phyloP scores from a whole-genome alignment of 164 flowering plant species.

The Pachysandra terminalis region DNA sequence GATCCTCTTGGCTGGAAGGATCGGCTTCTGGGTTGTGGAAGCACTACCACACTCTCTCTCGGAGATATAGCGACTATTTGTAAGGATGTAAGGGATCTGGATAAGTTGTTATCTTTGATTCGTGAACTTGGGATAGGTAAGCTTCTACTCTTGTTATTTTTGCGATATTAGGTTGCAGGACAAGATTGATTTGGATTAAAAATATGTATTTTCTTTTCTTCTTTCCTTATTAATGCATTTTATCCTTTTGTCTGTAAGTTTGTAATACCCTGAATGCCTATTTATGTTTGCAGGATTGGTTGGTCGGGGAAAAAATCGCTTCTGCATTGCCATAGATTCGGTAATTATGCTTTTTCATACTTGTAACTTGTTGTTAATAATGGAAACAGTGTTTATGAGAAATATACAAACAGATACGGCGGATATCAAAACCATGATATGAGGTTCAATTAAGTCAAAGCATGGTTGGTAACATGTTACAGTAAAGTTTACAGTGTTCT shows the following conservation, averaged over 20 bases:
- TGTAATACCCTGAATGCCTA: conserved; percentile 3
- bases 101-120: conserved; percentile 44
- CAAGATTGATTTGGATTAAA: not conserved
- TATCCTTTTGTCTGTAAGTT: not conserved
- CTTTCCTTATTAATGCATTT: not conserved
- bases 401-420: not conserved
- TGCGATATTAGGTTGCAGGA: not conserved
- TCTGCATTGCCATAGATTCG: conserved; percentile 85
- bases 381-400: not conserved
- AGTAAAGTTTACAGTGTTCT: no score
- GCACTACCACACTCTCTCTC: not conserved
- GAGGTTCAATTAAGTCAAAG: not conserved
- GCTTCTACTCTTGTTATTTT: not conserved
- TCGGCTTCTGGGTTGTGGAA: conserved; percentile 27
- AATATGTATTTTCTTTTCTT: not conserved
- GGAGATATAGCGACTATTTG: conserved; percentile 28
- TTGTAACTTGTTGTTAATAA: not conserved
- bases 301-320: conserved; percentile 55
- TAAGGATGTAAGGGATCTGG: conserved; percentile 57
- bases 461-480: not conserved
- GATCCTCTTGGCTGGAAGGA: conserved; percentile 96
- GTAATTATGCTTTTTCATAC: conserved; percentile 32
- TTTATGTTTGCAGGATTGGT: conserved; percentile 49
- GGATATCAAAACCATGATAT: not conserved
- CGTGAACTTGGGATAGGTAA: conserved; percentile 73